Evolutionary conservation across 2,329 filamentous ascomycete genomes (phyloP), one percentile per base, ranked within the genome.

Genomic region (Chrysoporthe cubensis): DNA sequence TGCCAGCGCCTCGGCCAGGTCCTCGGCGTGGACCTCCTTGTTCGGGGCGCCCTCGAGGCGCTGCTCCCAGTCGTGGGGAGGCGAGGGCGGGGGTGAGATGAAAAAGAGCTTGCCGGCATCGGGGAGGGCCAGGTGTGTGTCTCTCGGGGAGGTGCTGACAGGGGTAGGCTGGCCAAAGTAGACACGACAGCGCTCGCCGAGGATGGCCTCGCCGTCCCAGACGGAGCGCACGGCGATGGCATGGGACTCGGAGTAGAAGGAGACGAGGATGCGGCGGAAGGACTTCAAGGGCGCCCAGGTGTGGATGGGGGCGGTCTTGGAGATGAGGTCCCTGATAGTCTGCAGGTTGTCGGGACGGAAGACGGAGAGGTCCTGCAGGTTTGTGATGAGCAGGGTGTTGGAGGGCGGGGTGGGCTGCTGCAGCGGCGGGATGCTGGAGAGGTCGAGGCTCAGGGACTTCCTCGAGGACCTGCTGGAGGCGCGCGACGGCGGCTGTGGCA

Each of bases 371-470:
- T 92, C 87, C 75, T 89, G 82, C 69, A 96, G 87, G 81, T 93
- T 93, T 74, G 92, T 96, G 76, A 96, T 90, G 75, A 96, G 88
- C 66, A 96, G 88, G 0, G 92, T 96, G 82, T 96, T 96, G 72
- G 90, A 91, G 6, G 91, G 90, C 65, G 90, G 87, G 37, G 91
- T 89, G n/a, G 92, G 91, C 76, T 88, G 86, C 54, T 84, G 83
- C 66, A 92, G 83, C 46, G 90, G 86, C 62, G 92, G 91, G 54
- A 95, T 81, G 75, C 84, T 86, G 70, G 90, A 91, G 58, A 95
- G 86, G 76, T 95, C 92, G 75, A 96, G 85, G 32, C 88, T 90
- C 67, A 93, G 86, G 69, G 82, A 80, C 69, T 80, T 80, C 72
- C 78, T 78, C 64, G 82, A 85, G 59, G 81, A 79, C 69, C 77